phyloP scores from a whole-genome alignment of 805 yeast genomes.

The Wickerhamia fluorescens region DNA sequence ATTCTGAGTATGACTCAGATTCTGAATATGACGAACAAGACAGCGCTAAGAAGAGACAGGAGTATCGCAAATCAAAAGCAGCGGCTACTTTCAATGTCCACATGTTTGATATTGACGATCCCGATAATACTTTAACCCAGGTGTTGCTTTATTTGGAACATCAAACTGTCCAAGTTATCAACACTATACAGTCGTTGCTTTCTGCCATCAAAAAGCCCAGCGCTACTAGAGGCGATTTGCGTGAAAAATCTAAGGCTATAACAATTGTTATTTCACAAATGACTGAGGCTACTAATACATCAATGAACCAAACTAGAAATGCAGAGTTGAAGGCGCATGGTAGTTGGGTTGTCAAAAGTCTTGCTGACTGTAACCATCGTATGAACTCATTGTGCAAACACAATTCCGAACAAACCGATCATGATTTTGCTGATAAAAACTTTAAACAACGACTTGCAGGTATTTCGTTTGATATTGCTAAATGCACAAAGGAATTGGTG shows the following conservation, averaged over 20 bases:
- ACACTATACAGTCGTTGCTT: conserved; percentile 78
- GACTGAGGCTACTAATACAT: conserved; percentile 81
- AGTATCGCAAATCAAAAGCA: conserved; percentile 40
- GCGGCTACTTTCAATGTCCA: conserved; percentile 62
- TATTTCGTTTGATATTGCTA: conserved; percentile 91
- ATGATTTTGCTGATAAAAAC: conserved; percentile 75
- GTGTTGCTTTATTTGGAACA: conserved; percentile 82
- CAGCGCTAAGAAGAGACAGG: conserved; percentile 37
- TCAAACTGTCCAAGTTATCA: conserved; percentile 86
- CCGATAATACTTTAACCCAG: conserved; percentile 82
- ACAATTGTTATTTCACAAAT: conserved; percentile 73
- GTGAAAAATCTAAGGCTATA: conserved; percentile 70
- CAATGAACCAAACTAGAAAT: conserved; percentile 86
- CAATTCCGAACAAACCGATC: conserved; percentile 36
- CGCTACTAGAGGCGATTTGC: conserved; percentile 66
- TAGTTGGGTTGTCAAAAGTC: conserved; percentile 78
- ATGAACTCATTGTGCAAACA: conserved; percentile 64
- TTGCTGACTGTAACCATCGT: conserved; percentile 78
- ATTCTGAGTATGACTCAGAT: conserved; percentile 11
- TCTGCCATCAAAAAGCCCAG: conserved; percentile 71
- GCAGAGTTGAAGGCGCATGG: conserved; percentile 84
- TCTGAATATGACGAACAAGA: conserved; percentile 16
- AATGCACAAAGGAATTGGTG: conserved; percentile 91
- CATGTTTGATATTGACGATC: conserved; percentile 74
- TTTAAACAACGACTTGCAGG: conserved; percentile 94